Percentiles rank a stretch among this genome's conserved stretches.
These are phyloP conservation scores for Paramecium tetraurelia DNA, from an alignment of 73 alveolate genomes.

Conservation along the genomic window DNA sequence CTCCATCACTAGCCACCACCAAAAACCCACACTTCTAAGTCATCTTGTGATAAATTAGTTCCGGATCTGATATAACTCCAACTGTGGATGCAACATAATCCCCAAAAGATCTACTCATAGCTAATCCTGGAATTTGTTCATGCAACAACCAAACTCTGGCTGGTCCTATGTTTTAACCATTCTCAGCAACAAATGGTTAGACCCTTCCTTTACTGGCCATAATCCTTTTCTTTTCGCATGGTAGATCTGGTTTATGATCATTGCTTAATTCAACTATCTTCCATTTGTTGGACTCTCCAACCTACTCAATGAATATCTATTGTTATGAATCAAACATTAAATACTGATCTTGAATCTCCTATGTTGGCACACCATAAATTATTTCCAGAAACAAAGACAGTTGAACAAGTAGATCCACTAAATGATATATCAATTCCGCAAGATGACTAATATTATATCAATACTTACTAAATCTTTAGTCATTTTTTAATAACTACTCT, in stretches of 20 bases:
- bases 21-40: conserved; percentile 73
- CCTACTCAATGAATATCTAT: conserved; percentile 56
- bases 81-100: conserved; percentile 86
- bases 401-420: conserved; percentile 68
- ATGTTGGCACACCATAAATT: conserved; percentile 67
- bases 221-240: conserved; percentile 82
- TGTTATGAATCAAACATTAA: background rate
- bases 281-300: conserved; percentile 41
- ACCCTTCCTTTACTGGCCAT: conserved; percentile 82
- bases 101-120: conserved; percentile 96
- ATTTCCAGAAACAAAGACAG: conserved; percentile 60
- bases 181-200: conserved; percentile 69
- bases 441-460: background rate
- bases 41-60: conserved; percentile 66
- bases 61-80: conserved; percentile 95
- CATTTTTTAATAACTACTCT: background rate
- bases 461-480: background rate
- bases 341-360: conserved; percentile 74
- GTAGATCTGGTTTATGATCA: conserved; percentile 90
- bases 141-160: conserved; percentile 90
- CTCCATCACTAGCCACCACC: conserved; percentile 92
- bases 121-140: conserved; percentile 94
- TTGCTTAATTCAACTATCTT: conserved; percentile 59
- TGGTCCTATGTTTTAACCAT: conserved; percentile 81
- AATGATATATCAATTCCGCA: conserved; percentile 64